These are phyloP conservation scores for Diatrype stigma DNA, from an alignment of 2,329 filamentous ascomycete genomes.

Conservation along the genomic window DNA sequence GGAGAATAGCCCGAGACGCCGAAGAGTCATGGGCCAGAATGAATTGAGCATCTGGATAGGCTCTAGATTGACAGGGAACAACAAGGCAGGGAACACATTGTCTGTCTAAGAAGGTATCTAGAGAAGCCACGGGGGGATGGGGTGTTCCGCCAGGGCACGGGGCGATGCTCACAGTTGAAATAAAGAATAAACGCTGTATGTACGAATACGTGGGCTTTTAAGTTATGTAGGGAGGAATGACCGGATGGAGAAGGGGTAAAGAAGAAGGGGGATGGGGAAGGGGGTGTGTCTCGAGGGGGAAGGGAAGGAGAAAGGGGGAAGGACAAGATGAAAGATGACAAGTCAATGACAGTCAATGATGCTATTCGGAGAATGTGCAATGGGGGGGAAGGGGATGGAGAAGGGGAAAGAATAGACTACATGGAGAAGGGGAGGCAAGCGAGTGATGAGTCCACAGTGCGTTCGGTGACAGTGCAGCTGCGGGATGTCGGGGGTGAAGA, in stretches of 20 bases:
- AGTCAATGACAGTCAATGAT: conserved; percentile 1
- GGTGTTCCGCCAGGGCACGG: neutral
- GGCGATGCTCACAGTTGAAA: neutral
- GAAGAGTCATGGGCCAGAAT: neutral
- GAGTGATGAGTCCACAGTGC: neutral
- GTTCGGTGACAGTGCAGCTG: neutral
- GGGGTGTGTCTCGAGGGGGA: neutral
- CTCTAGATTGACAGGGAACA: neutral
- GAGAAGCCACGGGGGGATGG: neutral
- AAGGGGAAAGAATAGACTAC: neutral
- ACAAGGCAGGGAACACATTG: neutral
- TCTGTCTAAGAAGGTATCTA: neutral
- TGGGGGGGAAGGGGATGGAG: neutral
- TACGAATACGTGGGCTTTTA: neutral
- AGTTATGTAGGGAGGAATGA: neutral
- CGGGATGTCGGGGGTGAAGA: neutral
- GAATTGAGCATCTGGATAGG: neutral
- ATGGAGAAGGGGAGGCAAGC: neutral
- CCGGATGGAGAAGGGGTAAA: neutral
- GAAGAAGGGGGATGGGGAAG: neutral
- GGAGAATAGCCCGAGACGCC: neutral
- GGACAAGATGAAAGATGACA: neutral
- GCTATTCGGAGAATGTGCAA: conserved; percentile 1
- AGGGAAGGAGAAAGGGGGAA: neutral
- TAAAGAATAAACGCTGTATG: neutral